Evolutionary conservation across 495 filamentous ascomycete species (phyloP).

Genomic region (Hypoxylon subgilvum): DNA sequence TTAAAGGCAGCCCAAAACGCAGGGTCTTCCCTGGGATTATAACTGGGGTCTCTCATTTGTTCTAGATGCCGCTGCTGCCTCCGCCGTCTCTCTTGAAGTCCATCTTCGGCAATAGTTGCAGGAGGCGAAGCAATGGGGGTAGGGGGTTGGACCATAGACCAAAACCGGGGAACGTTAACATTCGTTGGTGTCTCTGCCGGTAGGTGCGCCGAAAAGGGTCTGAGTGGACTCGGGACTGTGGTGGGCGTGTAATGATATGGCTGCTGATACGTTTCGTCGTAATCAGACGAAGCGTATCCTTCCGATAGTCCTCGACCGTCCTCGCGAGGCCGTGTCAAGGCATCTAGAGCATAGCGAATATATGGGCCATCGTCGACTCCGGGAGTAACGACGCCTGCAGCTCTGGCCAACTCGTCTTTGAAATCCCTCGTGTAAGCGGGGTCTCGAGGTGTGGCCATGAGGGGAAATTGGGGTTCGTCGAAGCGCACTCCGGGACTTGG

Average conservation of each 20-base stretch:
- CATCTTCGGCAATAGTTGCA: conserved; percentile 4
- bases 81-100: conserved; percentile 11
- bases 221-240: conserved; percentile 23
- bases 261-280: conserved; percentile 24
- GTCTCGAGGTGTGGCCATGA: conserved; percentile 43
- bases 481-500: conserved; percentile 35
- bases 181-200: conserved; percentile 7
- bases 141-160: conserved; percentile 15
- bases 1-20: too few relatives aligned
- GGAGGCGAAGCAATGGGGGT: conserved; percentile 7
- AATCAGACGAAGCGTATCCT: conserved; percentile 36
- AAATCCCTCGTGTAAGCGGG: conserved; percentile 44
- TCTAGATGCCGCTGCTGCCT: conserved; percentile 15
- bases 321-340: conserved; percentile 46
- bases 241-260: conserved; percentile 30
- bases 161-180: conserved; percentile 10
- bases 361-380: conserved; percentile 56
- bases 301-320: conserved; percentile 37
- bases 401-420: conserved; percentile 50
- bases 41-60: background rate
- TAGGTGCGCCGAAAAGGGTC: conserved; percentile 8
- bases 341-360: conserved; percentile 56
- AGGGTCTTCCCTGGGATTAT: too few relatives aligned
- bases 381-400: conserved; percentile 54
- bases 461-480: conserved; percentile 39